Evolutionary conservation across 352 stramenopile species (phyloP), one percentile per base, ranked within the genome.

Genomic region (Phytophthora fragariae): DNA sequence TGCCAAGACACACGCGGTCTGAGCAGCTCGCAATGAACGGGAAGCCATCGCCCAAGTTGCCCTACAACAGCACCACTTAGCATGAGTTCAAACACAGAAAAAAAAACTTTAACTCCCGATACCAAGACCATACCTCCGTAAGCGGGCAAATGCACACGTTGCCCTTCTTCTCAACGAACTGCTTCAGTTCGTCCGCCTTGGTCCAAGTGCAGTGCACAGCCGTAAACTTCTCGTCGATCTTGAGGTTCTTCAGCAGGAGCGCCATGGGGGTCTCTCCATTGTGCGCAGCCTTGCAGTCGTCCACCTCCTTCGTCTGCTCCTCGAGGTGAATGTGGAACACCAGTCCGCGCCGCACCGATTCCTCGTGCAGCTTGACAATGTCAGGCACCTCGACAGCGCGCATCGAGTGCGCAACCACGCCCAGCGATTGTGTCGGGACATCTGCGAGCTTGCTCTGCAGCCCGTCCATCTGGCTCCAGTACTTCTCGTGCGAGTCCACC

Each of bases 131-230:
- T 61, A 88, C 82, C 76, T 92, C 85, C 0, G 87, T 94, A 57
- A 94, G 65, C 10, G 87, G 85, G 46, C 84, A 92, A 50, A 94
- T 91, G 80, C 87, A 94, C 12, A 92, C 85, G 46, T 92, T 92
- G 44, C 85, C 85, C 46, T 85, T 78, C 64, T 81, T 84, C 14
- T 80, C 73, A 11, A 92, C 87, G 37, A 83, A 94, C 56, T 86
- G 59, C 58, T 85, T 76, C 1, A 92, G 75, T 27, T 87, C 72
- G 1, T 85, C 77, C 11, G 79, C 73, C 29, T 91, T 74, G 2
- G 87, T 94, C 83, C 85, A 92, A 5, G 85, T 92, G 72, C 85
- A 92, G 62, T 94, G 87, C 19, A 94, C 87, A 12, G 87, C 87
- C 19, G 87, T 94, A 63, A 92, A 91, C 68, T 92, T 92, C 24